A percentile compares a stretch with the other conserved stretches of the same genome.
These are phyloP conservation scores for Phylloboletellus chloephorus DNA, from an alignment of 1,284 basidiomycete genomes.

Conservation along the genomic window DNA sequence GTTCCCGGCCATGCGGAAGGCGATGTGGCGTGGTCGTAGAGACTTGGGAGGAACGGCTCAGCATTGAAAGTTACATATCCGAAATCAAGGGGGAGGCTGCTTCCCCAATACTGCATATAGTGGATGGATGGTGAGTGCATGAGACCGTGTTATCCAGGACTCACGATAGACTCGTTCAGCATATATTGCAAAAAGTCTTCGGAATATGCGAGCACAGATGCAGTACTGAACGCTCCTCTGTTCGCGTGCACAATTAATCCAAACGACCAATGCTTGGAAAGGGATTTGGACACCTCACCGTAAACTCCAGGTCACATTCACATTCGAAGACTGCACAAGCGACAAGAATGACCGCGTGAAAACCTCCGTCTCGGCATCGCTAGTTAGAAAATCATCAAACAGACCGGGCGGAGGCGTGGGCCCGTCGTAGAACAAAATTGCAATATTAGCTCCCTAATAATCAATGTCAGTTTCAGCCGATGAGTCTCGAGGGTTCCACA, in stretches of 20 bases:
- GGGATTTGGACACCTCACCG: constrained; percentile 13
- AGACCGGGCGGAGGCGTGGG: constrained; percentile 38
- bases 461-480: constrained; percentile 3
- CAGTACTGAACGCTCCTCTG: constrained; percentile 20
- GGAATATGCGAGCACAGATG: constrained; percentile 22
- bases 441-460: constrained; percentile 13
- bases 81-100: constrained; percentile 14
- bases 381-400: constrained; percentile 40
- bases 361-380: constrained; percentile 25
- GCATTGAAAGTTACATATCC: constrained; percentile 45
- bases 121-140: not conserved
- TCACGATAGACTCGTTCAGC: constrained; percentile 17
- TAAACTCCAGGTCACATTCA: constrained; percentile 18
- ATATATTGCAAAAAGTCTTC: constrained; percentile 18
- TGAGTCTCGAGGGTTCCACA: not conserved
- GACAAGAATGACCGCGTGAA: constrained; percentile 35
- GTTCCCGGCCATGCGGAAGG: constrained; percentile 48
- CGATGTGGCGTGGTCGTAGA: constrained; percentile 39
- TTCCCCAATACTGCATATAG: constrained; percentile 13
- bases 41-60: constrained; percentile 49
- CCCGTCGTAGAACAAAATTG: constrained; percentile 40
- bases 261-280: not conserved
- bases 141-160: not conserved
- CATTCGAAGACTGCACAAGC: constrained; percentile 26
- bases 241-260: constrained; percentile 1